phyloP scores from a whole-genome alignment of 306 rosid species.

The Astragalus membranaceus region DNA sequence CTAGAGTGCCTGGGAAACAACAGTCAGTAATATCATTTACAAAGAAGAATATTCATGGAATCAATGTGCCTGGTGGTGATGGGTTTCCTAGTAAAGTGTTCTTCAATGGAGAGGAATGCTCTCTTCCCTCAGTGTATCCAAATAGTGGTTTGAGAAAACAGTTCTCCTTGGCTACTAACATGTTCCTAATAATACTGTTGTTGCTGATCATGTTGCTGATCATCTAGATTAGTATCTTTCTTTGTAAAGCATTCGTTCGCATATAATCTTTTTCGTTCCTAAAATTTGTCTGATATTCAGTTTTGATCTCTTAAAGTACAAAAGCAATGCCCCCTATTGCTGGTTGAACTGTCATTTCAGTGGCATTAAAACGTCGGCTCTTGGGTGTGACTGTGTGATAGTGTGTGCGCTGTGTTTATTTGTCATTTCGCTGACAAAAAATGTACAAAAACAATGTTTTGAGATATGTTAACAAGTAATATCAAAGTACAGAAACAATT shows the following conservation, averaged over 20 bases:
- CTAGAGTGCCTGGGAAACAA: slow-evolving; percentile 85
- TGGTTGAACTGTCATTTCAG: no score
- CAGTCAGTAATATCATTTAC: slow-evolving; percentile 78
- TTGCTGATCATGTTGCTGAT: slow-evolving; percentile 27
- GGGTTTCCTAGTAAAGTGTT: slow-evolving; percentile 85
- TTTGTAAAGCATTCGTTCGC: neutral
- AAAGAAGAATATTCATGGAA: slow-evolving; percentile 52
- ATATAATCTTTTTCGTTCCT: no score
- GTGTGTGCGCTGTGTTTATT: no score
- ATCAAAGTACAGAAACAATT: slow-evolving; percentile 13
- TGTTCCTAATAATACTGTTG: slow-evolving; percentile 23
- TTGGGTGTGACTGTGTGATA: no score
- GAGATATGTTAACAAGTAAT: neutral
- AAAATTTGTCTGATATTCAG: no score
- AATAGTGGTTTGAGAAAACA: slow-evolving; percentile 33
- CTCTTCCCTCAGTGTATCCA: slow-evolving; percentile 57
- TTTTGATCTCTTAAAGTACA: no score
- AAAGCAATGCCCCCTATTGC: no score
- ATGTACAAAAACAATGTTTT: no score
- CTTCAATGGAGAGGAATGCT: slow-evolving; percentile 93
- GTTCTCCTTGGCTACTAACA: slow-evolving; percentile 22
- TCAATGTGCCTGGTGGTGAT: slow-evolving; percentile 57
- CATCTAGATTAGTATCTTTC: slow-evolving; percentile 3
- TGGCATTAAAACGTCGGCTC: no score
- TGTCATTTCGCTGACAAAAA: no score